Percentiles rank a stretch among this genome's conserved stretches.
Evolutionary conservation across 2,329 filamentous ascomycete species (phyloP).

Genomic region (Apiospora rasikravindrae): DNA sequence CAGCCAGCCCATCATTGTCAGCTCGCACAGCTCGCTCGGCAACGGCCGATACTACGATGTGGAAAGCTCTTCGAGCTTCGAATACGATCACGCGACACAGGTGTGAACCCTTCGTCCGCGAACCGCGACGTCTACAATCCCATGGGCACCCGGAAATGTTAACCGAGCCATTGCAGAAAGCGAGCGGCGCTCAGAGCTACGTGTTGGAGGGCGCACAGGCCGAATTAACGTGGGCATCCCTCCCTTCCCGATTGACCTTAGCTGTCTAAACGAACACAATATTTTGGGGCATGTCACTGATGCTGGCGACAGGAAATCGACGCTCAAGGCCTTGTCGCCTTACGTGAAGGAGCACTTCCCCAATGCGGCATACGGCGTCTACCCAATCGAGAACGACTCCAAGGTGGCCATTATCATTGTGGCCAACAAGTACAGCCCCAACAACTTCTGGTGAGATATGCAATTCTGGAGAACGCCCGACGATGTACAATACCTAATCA

Average conservation of each 20-base stretch:
- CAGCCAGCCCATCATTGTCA: slow-evolving; percentile 84
- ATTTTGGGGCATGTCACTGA: slow-evolving; percentile 18
- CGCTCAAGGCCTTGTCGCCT: slow-evolving; percentile 74
- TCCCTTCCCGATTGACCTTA: not conserved
- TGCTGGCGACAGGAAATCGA: slow-evolving; percentile 69
- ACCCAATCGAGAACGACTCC: slow-evolving; percentile 76
- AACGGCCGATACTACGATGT: slow-evolving; percentile 88
- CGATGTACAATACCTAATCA: slow-evolving; percentile 12
- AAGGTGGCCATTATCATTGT: slow-evolving; percentile 83
- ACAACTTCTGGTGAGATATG: slow-evolving; percentile 91
- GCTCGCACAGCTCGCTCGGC: slow-evolving; percentile 82
- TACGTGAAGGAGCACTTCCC: slow-evolving; percentile 92
- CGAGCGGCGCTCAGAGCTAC: slow-evolving; percentile 81
- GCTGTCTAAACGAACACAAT: not conserved
- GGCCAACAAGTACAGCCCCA: slow-evolving; percentile 95
- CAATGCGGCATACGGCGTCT: slow-evolving; percentile 79
- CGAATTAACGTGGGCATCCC: slow-evolving; percentile 74
- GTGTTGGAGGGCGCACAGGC: slow-evolving; percentile 76
- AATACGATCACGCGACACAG: slow-evolving; percentile 83
- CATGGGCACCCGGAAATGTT: slow-evolving; percentile 12
- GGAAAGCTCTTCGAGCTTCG: slow-evolving; percentile 85
- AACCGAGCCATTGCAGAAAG: slow-evolving; percentile 62
- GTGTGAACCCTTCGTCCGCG: slow-evolving; percentile 45
- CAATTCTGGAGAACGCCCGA: slow-evolving; percentile 26
- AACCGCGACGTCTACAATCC: not conserved